Evolutionary conservation across 2,329 filamentous ascomycete genomes (phyloP), one percentile per base, ranked within the genome.

Genomic region (Sphaceloma murrayae): DNA sequence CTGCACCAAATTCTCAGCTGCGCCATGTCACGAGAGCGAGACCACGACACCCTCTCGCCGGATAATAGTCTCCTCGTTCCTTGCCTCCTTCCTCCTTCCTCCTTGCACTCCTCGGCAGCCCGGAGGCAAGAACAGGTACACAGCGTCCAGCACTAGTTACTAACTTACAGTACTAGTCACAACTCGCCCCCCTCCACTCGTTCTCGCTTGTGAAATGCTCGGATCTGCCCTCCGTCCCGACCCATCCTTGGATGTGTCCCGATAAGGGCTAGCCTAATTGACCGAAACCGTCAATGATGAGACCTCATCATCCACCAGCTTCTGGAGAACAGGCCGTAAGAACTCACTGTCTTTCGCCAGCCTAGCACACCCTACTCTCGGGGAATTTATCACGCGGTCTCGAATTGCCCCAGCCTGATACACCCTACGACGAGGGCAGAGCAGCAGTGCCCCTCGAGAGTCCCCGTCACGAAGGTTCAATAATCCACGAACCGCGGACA

Each of bases 191-290:
- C 24, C 24, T 27, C 24, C 24, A 27, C 24, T 40, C 24, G 24
- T 24, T 11, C 26, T 40, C 36, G 36, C 36, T 40, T 40, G 36
- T 26, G n/a, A 40, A 40, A 40, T 40, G 36, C 36, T 26, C 36
- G 36, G 36, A 40, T 40, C 36, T 40, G 36, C 36, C 24, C 24
- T 40, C 36, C 36, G 36, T 30, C 36, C 36, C 36, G 36, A 40
- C 19, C 36, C 36, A 40, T 26, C n/a, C 22, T 16, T 26, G 22
- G 16, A 14, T 9, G 10, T n/a, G 17, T 26, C 22, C 22, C 16
- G 5, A 40, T 19, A 29, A 7, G 13, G 16, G 36, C 36, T 40
- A 40, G 36, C 14, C 7, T 27, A 16, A 13, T 22, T 17, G 36
- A 19, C 13, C 14, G 13, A 40, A 40, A 40, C 36, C 24, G 36